phyloP scores from a whole-genome alignment of 768 basidiomycete genomes.

The Pulveroboletus ravenelii region DNA sequence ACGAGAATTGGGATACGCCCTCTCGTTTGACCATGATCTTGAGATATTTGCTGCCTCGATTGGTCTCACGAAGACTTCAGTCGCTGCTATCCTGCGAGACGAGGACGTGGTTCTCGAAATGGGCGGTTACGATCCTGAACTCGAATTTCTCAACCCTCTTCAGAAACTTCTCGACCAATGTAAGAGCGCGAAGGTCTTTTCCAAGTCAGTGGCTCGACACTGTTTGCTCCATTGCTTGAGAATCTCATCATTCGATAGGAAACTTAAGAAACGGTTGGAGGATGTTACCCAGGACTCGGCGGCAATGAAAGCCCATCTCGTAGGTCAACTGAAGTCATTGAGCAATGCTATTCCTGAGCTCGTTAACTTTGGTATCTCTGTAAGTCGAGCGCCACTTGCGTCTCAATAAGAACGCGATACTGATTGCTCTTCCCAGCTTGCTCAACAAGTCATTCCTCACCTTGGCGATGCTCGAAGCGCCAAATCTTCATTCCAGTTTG shows the following conservation, averaged over 20 bases:
- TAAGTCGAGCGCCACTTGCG: conserved; percentile 31
- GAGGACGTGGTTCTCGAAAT: conserved; percentile 72
- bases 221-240: background rate
- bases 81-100: conserved; percentile 68
- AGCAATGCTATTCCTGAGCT: conserved; percentile 72
- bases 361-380: conserved; percentile 89
- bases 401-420: background rate
- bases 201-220: conserved; percentile 49
- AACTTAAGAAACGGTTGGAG: conserved; percentile 81
- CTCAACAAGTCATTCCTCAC: conserved; percentile 85
- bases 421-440: conserved; percentile 50
- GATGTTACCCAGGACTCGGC: conserved; percentile 68
- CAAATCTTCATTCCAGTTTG: conserved; percentile 74
- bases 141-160: conserved; percentile 76
- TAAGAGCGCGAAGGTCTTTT: conserved; percentile 72
- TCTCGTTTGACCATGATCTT: conserved; percentile 84
- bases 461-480: conserved; percentile 73
- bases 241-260: conserved; percentile 44
- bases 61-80: conserved; percentile 82
- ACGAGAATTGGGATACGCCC: conserved; percentile 77
- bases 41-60: conserved; percentile 93
- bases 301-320: conserved; percentile 66
- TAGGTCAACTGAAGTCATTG: conserved; percentile 69
- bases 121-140: conserved; percentile 68
- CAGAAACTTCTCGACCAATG: conserved; percentile 80